Percentiles rank a stretch among this genome's conserved stretches.
Conservation (phyloP, 139 green algal genomes). For the Limnomonas spitsbergensis region DNA sequence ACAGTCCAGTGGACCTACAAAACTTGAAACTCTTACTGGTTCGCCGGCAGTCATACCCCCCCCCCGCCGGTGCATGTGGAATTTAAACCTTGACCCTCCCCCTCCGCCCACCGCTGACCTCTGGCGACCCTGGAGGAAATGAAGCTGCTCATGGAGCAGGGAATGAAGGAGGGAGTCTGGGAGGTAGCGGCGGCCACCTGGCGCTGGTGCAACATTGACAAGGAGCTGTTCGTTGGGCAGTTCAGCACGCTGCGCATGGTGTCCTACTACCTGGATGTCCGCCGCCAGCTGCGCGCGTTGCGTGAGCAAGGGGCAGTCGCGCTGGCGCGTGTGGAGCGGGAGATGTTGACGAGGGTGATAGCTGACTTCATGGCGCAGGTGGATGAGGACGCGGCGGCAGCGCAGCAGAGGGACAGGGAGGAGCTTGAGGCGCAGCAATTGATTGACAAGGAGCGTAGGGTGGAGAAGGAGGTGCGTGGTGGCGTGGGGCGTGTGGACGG, state of each 20-base stretch:
- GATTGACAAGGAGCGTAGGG: neutral
- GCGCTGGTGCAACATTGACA: slow-evolving; percentile 20
- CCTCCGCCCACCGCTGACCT: too few relatives aligned
- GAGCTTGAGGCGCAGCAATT: neutral
- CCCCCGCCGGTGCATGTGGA: too few relatives aligned
- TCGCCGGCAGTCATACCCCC: too few relatives aligned
- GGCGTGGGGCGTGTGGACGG: too few relatives aligned
- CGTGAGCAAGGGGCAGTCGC: slow-evolving; percentile 34
- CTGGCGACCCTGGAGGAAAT: slow-evolving; percentile 24
- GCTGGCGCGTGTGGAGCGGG: slow-evolving; percentile 44
- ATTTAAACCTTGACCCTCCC: too few relatives aligned
- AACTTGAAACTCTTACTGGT: too few relatives aligned
- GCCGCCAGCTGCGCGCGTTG: slow-evolving; percentile 46
- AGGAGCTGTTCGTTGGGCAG: slow-evolving; percentile 31
- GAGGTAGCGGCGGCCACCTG: slow-evolving; percentile 2
- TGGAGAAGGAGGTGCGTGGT: neutral
- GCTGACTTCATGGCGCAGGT: slow-evolving; percentile 9
- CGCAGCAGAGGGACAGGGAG: neutral
- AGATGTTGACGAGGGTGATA: slow-evolving; percentile 50
- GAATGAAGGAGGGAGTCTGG: neutral
- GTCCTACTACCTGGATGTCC: slow-evolving; percentile 43
- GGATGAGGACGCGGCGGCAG: neutral
- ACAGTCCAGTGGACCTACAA: too few relatives aligned
- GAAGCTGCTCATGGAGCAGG: slow-evolving; percentile 2
- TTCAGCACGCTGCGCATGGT: slow-evolving; percentile 49